Conservation (phyloP, 2,329 filamentous ascomycete species). For the Venturia nashicola region DNA sequence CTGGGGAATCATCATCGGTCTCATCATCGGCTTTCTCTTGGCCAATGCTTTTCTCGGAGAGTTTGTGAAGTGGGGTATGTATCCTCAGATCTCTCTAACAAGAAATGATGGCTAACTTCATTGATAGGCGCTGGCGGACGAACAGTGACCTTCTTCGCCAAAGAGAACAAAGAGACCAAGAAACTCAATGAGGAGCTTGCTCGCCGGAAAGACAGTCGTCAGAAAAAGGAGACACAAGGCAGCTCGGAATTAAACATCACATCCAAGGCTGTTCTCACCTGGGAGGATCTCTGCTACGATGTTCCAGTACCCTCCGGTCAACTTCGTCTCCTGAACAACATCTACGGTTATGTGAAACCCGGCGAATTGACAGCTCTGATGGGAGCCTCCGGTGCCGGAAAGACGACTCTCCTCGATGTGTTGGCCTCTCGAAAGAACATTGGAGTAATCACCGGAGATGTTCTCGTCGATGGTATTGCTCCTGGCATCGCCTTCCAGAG, state of each 20-base stretch:
- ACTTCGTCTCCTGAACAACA: constrained; percentile 43
- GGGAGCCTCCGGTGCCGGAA: constrained; percentile 64
- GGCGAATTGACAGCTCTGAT: constrained; percentile 69
- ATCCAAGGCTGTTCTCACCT: constrained; percentile 44
- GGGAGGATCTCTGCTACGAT: constrained; percentile 38
- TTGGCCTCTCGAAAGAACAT: constrained; percentile 54
- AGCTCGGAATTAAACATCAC: constrained; percentile 34
- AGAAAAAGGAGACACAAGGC: constrained; percentile 19
- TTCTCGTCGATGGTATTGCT: constrained; percentile 47
- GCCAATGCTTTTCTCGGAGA: constrained; percentile 72
- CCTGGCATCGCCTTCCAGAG: constrained; percentile 50
- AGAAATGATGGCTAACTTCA: not conserved
- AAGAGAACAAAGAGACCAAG: constrained; percentile 55
- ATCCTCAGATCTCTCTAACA: too few species aligned
- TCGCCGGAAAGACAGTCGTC: constrained; percentile 24
- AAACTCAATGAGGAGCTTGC: constrained; percentile 50
- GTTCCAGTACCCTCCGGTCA: constrained; percentile 35
- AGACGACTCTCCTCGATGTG: constrained; percentile 74
- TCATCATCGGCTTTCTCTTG: constrained; percentile 64
- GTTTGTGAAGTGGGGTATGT: constrained; percentile 47
- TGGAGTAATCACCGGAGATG: constrained; percentile 50
- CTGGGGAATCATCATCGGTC: constrained; percentile 65
- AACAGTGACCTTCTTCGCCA: constrained; percentile 63
- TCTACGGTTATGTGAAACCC: constrained; percentile 63
- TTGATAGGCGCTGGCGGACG: constrained; percentile 56